Evolutionary conservation across 176 grass and related monocot genomes (phyloP), one percentile per base, ranked within the genome.

Genomic region (Melocanna baccifera): DNA sequence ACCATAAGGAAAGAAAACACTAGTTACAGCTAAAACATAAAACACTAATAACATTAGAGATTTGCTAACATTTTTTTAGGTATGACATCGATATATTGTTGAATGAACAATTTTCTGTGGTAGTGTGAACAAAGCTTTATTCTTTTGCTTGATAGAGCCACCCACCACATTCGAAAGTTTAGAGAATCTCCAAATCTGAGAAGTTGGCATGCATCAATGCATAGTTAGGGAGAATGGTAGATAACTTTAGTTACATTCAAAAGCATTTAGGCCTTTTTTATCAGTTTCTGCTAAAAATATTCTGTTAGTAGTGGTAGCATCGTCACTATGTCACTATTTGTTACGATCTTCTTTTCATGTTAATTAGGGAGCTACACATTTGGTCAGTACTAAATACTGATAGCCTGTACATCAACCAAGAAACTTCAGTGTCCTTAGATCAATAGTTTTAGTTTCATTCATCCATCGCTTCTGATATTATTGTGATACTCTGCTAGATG

Each of bases 281-380:
- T 55, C 69, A 20, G 23, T 69, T 73, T 32, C 11, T 63, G 34
- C 66, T 70, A 73, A 79, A 84, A 73, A 37, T 16, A 41, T 66
- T 74, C 29, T 14, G 7, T 51, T 20, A 39, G 41, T 18, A 58
- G 62, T 66, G 53, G 43, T 56, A 69, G 10, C 6, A 48, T 7
- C 5, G 19, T 19, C n/a, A 43, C 11, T 13, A 50, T 20, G 19
- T 19, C n/a, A 43, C 11, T 13, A 50, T 20, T 45, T 76, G 32
- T 4, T 39, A 30, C 16, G 18, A 6, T 11, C 15, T 77, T 25
- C 16, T 83, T 15, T 28, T 47, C 70, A 50, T 68, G 11, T 83
- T 62, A 73, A 67, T 66, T 42, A 39, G 10, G 14, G 23, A 75
- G 47, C 69, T 66, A 81, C 61, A 71, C 42, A 61, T 77, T 34